Conservation (phyloP, 2,329 filamentous ascomycete species). For the Sclerotinia sclerotiorum region DNA sequence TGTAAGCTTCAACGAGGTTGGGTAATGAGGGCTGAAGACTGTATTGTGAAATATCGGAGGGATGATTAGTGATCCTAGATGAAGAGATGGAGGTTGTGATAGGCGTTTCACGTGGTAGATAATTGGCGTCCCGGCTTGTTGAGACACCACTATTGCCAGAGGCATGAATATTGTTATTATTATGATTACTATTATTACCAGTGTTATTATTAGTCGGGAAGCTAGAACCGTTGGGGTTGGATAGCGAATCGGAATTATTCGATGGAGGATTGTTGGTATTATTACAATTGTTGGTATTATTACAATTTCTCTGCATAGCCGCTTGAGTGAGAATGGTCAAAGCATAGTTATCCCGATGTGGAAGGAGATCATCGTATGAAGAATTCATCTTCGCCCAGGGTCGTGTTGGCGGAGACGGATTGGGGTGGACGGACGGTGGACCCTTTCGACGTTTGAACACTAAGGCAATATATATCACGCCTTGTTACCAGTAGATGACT, state of each 20-base stretch:
- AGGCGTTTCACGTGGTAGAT: constrained; percentile 8
- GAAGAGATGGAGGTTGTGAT: neutral
- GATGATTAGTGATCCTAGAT: constrained; percentile 27
- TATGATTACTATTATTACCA: too few relatives aligned
- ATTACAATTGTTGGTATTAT: constrained; percentile 8
- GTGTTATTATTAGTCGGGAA: neutral
- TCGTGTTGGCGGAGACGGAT: neutral
- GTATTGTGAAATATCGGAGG: constrained; percentile 14
- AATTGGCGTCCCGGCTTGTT: neutral
- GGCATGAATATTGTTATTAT: too few relatives aligned
- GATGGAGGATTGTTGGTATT: neutral
- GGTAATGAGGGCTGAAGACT: neutral
- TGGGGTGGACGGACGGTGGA: neutral
- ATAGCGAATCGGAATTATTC: neutral
- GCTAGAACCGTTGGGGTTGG: constrained; percentile 10
- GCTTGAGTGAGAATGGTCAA: constrained; percentile 35
- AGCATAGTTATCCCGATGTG: constrained; percentile 34
- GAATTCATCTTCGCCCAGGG: constrained; percentile 29
- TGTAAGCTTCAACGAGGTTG: constrained; percentile 21
- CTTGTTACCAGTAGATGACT: too few relatives aligned
- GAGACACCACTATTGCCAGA: constrained; percentile 3
- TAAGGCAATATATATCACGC: too few relatives aligned
- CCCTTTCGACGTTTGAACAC: neutral
- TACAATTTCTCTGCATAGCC: constrained; percentile 30
- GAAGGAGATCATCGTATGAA: constrained; percentile 20